Percentiles rank a stretch among this genome's conserved stretches.
Evolutionary conservation across 176 grass and related monocot species (phyloP).

Genomic region (Stipa capillata): DNA sequence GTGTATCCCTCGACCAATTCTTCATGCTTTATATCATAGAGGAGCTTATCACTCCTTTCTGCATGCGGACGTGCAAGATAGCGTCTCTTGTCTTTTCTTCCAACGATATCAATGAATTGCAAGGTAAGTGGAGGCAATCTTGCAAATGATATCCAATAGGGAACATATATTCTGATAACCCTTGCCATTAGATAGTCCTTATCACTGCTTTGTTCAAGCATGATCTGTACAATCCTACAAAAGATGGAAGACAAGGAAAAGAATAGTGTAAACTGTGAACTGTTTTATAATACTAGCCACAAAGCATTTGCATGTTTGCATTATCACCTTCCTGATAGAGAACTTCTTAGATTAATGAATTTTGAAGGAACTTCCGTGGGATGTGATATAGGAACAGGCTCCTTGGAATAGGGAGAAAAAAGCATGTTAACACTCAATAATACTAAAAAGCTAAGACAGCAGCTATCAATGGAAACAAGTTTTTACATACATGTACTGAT

Average conservation of each 20-base stretch:
- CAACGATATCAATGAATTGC: slow-evolving; percentile 50
- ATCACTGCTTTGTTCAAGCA: slow-evolving; percentile 89
- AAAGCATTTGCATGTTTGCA: slow-evolving; percentile 18
- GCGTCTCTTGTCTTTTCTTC: slow-evolving; percentile 48
- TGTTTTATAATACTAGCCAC: slow-evolving; percentile 4
- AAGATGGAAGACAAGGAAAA: no score
- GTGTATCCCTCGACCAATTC: slow-evolving; percentile 92
- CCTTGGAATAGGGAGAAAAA: slow-evolving; percentile 49
- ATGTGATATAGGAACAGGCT: slow-evolving; percentile 86
- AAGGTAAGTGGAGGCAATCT: slow-evolving; percentile 74
- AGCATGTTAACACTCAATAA: slow-evolving; percentile 18
- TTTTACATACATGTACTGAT: slow-evolving; percentile 53
- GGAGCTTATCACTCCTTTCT: slow-evolving; percentile 51
- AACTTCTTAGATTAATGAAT: slow-evolving; percentile 68
- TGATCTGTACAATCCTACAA: slow-evolving; percentile 68
- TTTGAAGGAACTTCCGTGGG: slow-evolving; percentile 65
- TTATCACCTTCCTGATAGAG: slow-evolving; percentile 74
- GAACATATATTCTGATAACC: slow-evolving; percentile 81
- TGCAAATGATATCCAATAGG: slow-evolving; percentile 91
- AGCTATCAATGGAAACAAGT: slow-evolving; percentile 15
- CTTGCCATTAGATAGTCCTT: slow-evolving; percentile 70
- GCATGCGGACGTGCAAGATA: slow-evolving; percentile 21
- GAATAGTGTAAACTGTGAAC: slow-evolving; percentile 17
- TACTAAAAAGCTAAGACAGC: background rate
- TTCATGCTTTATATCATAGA: slow-evolving; percentile 72